These are phyloP conservation scores for Wickerhamiella cacticola DNA, from an alignment of 805 yeast species.

Conservation along the genomic window DNA sequence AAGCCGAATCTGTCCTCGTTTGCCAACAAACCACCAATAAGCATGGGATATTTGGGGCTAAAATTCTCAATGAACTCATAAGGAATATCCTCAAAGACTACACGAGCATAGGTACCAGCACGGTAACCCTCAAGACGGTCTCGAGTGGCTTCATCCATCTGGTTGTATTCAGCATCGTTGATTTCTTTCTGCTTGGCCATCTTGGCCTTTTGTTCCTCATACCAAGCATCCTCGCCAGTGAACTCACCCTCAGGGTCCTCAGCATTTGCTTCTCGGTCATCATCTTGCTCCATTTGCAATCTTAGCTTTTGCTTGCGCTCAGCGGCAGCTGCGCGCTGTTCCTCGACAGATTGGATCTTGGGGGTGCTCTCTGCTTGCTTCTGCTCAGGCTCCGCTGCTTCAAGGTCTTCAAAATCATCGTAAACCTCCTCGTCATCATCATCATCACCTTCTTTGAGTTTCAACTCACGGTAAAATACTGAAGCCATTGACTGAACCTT, in stretches of 20 bases:
- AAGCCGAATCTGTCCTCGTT: conserved; percentile 91
- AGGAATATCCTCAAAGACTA: conserved; percentile 73
- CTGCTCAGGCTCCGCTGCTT: conserved; percentile 25
- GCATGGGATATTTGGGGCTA: conserved; percentile 71
- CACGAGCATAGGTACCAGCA: conserved; percentile 87
- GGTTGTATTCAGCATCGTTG: conserved; percentile 55
- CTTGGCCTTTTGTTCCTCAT: conserved; percentile 90
- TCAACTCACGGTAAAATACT: conserved; percentile 26
- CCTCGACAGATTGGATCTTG: conserved; percentile 42
- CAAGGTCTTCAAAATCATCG: conserved; percentile 28
- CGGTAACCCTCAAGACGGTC: conserved; percentile 77
- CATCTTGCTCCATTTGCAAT: conserved; percentile 74
- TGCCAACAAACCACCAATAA: conserved; percentile 80
- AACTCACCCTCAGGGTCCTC: conserved; percentile 70
- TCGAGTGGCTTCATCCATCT: conserved; percentile 66
- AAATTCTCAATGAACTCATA: conserved; percentile 83
- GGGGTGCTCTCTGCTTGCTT: conserved; percentile 23
- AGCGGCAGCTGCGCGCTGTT: conserved; percentile 71
- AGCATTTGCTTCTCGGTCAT: conserved; percentile 57
- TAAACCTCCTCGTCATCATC: conserved; percentile 20
- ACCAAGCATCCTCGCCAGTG: conserved; percentile 75
- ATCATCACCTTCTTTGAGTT: conserved; percentile 19
- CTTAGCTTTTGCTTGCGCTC: conserved; percentile 79
- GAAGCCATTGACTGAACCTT: conserved; percentile 20
- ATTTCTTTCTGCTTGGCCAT: conserved; percentile 93